These are phyloP conservation scores for Saposhnikovia divaricata DNA, from an alignment of 129 eudicot species.

Conservation along the genomic window DNA sequence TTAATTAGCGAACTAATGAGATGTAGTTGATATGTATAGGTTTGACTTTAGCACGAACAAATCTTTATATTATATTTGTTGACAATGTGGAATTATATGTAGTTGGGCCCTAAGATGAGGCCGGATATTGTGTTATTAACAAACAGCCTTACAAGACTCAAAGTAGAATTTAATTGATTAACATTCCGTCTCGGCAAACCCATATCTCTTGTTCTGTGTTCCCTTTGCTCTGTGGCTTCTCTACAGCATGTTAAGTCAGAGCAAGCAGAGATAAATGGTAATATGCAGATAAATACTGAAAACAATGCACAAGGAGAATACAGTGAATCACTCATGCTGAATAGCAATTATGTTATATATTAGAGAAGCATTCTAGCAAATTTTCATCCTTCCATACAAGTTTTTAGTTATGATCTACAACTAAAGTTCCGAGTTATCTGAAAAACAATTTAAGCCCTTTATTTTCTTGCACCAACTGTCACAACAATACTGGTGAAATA, in stretches of 20 bases:
- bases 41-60: not conserved
- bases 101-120: not conserved
- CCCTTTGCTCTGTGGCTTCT: not conserved
- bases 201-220: not conserved
- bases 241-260: conserved; percentile 9
- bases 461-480: not conserved
- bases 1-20: not conserved
- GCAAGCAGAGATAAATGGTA: conserved; percentile 1
- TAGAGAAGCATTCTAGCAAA: not conserved
- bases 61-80: not conserved
- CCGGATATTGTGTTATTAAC: not conserved
- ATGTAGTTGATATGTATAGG: not conserved
- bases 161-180: not conserved
- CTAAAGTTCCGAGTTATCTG: not conserved
- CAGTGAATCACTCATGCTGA: not conserved
- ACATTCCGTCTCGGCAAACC: not conserved
- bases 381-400: not conserved
- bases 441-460: not conserved
- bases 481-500: not conserved
- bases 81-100: not conserved
- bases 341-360: not conserved
- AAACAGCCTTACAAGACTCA: not conserved
- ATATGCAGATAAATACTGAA: conserved; percentile 5
- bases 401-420: not conserved
- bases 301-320: conserved; percentile 1